These are phyloP conservation scores for Claviceps spartinae DNA, from an alignment of 2,329 filamentous ascomycete species.

Conservation along the genomic window DNA sequence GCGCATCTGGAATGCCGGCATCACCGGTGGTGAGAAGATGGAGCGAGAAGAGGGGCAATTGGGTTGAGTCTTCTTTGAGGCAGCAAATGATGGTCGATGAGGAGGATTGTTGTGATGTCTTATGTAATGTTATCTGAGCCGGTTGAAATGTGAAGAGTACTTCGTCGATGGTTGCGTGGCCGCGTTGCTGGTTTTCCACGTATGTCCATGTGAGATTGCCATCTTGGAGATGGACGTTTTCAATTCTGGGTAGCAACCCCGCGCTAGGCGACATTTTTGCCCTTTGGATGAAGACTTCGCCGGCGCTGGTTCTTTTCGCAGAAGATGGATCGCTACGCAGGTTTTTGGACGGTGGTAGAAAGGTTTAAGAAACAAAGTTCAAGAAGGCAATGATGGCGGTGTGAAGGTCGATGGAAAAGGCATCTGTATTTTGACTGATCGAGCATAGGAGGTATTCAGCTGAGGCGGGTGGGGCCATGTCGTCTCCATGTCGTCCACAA, in stretches of 20 bases:
- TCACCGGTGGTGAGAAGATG: conserved; percentile 16
- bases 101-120: not conserved
- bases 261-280: not conserved
- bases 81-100: conserved; percentile 20
- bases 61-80: conserved; percentile 22
- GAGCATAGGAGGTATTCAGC: not conserved
- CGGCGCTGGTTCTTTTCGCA: not conserved
- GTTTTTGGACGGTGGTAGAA: too few species aligned
- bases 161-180: conserved; percentile 11
- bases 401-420: not conserved
- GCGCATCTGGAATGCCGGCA: conserved; percentile 19
- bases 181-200: conserved; percentile 7
- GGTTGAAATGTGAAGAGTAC: conserved; percentile 15
- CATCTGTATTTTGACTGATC: not conserved
- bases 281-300: too few species aligned
- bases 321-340: not conserved
- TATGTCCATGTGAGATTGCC: conserved; percentile 16
- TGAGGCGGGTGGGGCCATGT: not conserved
- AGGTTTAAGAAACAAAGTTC: not conserved
- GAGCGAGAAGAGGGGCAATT: conserved; percentile 13
- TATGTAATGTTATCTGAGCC: not conserved
- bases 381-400: not conserved
- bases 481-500: not conserved
- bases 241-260: conserved; percentile 2
- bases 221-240: conserved; percentile 12